Percentiles rank a stretch among this genome's conserved stretches.
Evolutionary conservation across 2,329 filamentous ascomycete genomes (phyloP).

Genomic region (Monosporascus sp.): DNA sequence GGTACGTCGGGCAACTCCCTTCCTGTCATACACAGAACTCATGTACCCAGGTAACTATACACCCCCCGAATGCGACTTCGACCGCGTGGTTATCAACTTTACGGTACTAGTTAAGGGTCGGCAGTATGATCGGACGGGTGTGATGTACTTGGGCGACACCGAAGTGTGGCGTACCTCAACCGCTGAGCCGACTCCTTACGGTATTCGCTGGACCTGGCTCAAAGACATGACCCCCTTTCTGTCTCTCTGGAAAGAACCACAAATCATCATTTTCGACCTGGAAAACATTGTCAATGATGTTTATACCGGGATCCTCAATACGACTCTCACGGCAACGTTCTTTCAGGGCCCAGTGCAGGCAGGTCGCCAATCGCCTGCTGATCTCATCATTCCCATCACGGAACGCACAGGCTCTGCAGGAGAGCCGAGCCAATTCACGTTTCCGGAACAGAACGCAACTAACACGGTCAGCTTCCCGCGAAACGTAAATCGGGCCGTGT

Average conservation of each 20-base stretch:
- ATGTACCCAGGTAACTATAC: conserved; percentile 51
- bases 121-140: conserved; percentile 71
- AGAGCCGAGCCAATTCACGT: conserved; percentile 59
- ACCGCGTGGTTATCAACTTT: conserved; percentile 70
- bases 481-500: conserved; percentile 63
- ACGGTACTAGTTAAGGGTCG: conserved; percentile 66
- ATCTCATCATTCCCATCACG: conserved; percentile 64
- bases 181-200: conserved; percentile 63
- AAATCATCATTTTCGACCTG: conserved; percentile 76
- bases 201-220: conserved; percentile 70
- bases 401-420: conserved; percentile 44
- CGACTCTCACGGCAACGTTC: conserved; percentile 69
- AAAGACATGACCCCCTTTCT: conserved; percentile 75
- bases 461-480: conserved; percentile 57
- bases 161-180: conserved; percentile 84
- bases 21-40: conserved; percentile 1
- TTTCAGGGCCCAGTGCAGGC: conserved; percentile 42
- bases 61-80: conserved; percentile 66
- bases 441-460: conserved; percentile 58
- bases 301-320: conserved; percentile 71
- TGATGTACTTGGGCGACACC: conserved; percentile 70
- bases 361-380: conserved; percentile 44
- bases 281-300: conserved; percentile 65
- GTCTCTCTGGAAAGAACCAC: conserved; percentile 60
- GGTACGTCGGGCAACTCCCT: conserved; percentile 39